Base-by-base conservation (phyloP, 345 rosid species). In the Euclidium syriacum region DNA sequence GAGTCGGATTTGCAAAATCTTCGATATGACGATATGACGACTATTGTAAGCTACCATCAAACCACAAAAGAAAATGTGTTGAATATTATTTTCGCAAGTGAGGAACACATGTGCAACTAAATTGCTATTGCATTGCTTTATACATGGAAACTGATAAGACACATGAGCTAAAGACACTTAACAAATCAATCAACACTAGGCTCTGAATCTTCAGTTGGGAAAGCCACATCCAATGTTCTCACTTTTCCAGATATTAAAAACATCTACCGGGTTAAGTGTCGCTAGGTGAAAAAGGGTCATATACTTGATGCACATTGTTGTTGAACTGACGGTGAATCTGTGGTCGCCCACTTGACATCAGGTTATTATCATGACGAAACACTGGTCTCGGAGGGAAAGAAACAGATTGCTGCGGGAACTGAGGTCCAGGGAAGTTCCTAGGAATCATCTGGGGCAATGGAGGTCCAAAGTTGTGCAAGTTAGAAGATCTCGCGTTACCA, bases 201-300 rank as follows among this genome's bases (percentile, higher is more conserved):
- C 18, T 38, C 56, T 2, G 18, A 7, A 52, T 11, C 15, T 48
- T 24, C 34, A 23, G 47, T 12, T 4, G 2, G 36, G 4, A 7
- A 58, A 60, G 35, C 24, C 16, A 38, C 7, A 48, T 47, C 7
- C 10, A 35, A 34, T 52, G 27, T 10, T 44, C 26, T 52, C 35
- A 39, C 5, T 16, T 52, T 33, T 7, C 7, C 61, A 35, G 19
- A 33, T 10, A 52, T 0, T 14, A 36, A 27, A 39, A 62, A 19
- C 15, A 46, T 9, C 30, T 23, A 48, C 18, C n/a, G 20, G 19
- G 5, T 56, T 27, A 71, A 32, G 30, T 65, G 22, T 71, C 75
- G 16, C 92, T 73, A 11, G 96, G 99, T 12, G 90, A 87, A 52
- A 94, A 94, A 12, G 97, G 99, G 67, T 94, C 97, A 65, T 87